Conservation (phyloP, 306 rosid genomes). For the Citrullus colocynthis region DNA sequence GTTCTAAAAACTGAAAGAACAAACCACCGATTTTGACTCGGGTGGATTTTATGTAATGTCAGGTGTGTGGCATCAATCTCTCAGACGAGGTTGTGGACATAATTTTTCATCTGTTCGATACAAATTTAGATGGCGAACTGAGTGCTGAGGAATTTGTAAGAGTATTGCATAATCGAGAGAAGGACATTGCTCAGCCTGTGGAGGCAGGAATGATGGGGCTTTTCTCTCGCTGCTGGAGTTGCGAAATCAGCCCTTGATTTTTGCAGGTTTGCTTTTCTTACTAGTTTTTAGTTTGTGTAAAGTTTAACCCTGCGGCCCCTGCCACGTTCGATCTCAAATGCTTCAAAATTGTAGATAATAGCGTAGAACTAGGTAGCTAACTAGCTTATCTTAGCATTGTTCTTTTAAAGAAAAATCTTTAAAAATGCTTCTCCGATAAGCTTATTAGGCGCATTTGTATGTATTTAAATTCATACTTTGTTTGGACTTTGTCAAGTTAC, state of each 20-base stretch:
- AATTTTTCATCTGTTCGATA: slow-evolving; percentile 65
- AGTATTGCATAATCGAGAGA: slow-evolving; percentile 50
- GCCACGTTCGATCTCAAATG: not conserved
- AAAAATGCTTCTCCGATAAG: not conserved
- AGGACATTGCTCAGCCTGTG: slow-evolving; percentile 50
- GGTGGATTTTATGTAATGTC: slow-evolving; percentile 12
- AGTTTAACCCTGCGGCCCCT: not conserved
- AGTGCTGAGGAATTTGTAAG: slow-evolving; percentile 53
- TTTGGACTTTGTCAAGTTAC: not conserved
- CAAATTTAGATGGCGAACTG: slow-evolving; percentile 51
- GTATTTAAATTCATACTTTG: not conserved
- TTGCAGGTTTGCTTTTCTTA: not conserved
- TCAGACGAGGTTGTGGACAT: slow-evolving; percentile 49
- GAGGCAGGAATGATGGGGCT: slow-evolving; percentile 38
- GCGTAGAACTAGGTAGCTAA: not conserved
- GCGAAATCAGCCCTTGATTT: slow-evolving; percentile 8
- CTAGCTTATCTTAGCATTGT: not conserved
- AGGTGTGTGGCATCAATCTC: slow-evolving; percentile 66
- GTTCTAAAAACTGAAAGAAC: not conserved
- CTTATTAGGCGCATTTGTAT: not conserved
- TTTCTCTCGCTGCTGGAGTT: slow-evolving; percentile 27
- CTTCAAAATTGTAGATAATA: not conserved
- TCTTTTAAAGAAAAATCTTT: not conserved
- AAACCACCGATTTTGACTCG: not conserved
- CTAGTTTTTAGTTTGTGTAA: slow-evolving; percentile 5